Evolutionary conservation across 1,284 basidiomycete genomes (phyloP), one percentile per base, ranked within the genome.

Genomic region (Trametes hirsuta): DNA sequence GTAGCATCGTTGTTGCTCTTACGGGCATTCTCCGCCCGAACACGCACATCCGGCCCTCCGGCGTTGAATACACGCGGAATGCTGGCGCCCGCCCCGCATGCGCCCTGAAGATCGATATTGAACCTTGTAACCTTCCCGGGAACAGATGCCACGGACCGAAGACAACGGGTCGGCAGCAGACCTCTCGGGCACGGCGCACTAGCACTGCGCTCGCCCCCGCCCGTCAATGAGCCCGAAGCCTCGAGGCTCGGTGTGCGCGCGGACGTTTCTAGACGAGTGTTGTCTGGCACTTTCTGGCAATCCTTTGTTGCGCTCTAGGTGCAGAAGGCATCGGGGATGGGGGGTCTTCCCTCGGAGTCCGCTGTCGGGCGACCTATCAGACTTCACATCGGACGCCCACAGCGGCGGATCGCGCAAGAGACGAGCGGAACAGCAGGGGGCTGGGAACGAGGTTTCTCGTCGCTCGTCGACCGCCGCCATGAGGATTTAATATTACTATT

Each of bases 401-500:
- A 34, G 53, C 47, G 47, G 18, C 50, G 61, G 53, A 49, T 55
- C 46, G 41, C n/a, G 45, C 15, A 35, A 35, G 45, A 46, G 30
- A 25, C 37, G 45, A 47, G 55, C 51, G 47, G 59, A 53, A 47
- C 46, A 47, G 54, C 37, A 41, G 48, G 34, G 24, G 34, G 18
- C 39, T 61, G 54, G 46, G 45, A 51, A 51, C 6, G 30, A 25
- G 30, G 30, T 46, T 30, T 25, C 35, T 34, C 44, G 41, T 37
- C 45, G 30, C 41, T 39, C 36, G 12, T 44, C 12, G 47, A 15
- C 4, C 21, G 44, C 9, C 36, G 22, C 24, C 58, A 61, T 55
- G 62, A n/a, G 55, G 55, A 34, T 55, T 63, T 63, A 52, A 58
- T 58, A 49, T 15, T 4, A 3, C 25, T n/a, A 15, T 52, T 35